Base-by-base conservation (phyloP, 2,329 filamentous ascomycete species). In the Podosphaera xanthii region DNA sequence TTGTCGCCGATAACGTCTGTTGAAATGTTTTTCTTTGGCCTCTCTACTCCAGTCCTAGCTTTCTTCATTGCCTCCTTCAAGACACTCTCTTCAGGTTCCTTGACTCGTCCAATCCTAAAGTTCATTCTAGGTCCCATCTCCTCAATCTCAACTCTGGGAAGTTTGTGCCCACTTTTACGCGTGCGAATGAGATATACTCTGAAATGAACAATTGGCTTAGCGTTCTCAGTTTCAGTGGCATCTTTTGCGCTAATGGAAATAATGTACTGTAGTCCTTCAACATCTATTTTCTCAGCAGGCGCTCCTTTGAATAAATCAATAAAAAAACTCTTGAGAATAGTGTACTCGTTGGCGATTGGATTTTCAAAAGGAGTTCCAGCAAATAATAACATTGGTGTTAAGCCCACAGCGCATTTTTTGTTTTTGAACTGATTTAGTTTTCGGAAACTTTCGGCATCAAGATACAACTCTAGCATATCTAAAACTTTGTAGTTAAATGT, bases 51-150 rank as follows among this genome's bases (percentile, higher is more conserved):
- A 46, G 80, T 81, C 77, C 84, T 90, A 57, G 87, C 79, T 75
- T 84, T 88, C 79, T 84, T 87, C 79, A 96, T 78, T 22, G 91
- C 89, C 72, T 91, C 86, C 79, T 95, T 97, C 77, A 85, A 79
- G 73, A 87, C 79, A 10, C 78, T 79, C 67, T 81, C 77, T 65
- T 95, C 88, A 0, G 91, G 81, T 71, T 92, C 84, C 68, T 81
- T 81, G 64, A 84, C 75, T 65, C 92, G 82, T 33, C 92, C 90
- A 59, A 96, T 76, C 63, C 85, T 81, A 71, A 96, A 90, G 73
- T 96, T 89, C 73, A 97, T 88, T 63, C 91, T 80, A 3, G 92
- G 92, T 0, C 92, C 91, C 75, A 96, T 94, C 74, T 96, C 90
- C 71, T 95, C 89, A 60, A 97, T 78, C 71, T 97, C 91, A 22